Percentiles rank a stretch among this genome's conserved stretches.
Conservation (phyloP, 2,329 filamentous ascomycete genomes). For the Aspergillus cejpii region DNA sequence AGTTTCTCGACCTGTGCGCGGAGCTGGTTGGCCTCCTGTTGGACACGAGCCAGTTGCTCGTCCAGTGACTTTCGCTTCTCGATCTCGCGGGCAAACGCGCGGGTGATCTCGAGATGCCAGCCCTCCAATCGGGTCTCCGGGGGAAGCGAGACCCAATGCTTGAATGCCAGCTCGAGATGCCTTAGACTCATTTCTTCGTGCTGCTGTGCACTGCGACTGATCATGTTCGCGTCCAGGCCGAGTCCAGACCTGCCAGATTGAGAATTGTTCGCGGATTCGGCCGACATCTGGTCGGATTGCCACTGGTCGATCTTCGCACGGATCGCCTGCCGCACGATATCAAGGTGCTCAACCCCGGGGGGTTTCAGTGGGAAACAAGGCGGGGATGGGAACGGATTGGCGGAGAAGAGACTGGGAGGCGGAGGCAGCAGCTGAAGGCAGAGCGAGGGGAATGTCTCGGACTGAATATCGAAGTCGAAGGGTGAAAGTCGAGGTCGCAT, state of each 20-base stretch:
- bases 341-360: conserved; percentile 65
- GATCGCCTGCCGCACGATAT: conserved; percentile 63
- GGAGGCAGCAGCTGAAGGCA: conserved; percentile 73
- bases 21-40: conserved; percentile 46
- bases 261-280: conserved; percentile 37
- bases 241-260: conserved; percentile 34
- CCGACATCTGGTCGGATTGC: conserved; percentile 45
- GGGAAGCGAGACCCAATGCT: conserved; percentile 65
- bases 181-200: conserved; percentile 64
- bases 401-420: conserved; percentile 74
- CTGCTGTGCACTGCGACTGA: conserved; percentile 46
- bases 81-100: conserved; percentile 42
- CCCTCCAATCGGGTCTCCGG: conserved; percentile 45
- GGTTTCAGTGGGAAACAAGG: conserved; percentile 76
- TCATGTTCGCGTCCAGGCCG: conserved; percentile 32
- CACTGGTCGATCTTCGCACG: conserved; percentile 61
- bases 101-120: conserved; percentile 45
- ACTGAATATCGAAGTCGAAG: conserved; percentile 76
- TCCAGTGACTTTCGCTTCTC: conserved; percentile 42
- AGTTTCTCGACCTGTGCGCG: conserved; percentile 43
- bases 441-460: conserved; percentile 78
- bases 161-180: conserved; percentile 70
- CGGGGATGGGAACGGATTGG: conserved; percentile 68
- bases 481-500: conserved; percentile 41
- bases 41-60: conserved; percentile 39